Base-by-base conservation (phyloP, 2,329 filamentous ascomycete species). In the Aureobasidium sp. region DNA sequence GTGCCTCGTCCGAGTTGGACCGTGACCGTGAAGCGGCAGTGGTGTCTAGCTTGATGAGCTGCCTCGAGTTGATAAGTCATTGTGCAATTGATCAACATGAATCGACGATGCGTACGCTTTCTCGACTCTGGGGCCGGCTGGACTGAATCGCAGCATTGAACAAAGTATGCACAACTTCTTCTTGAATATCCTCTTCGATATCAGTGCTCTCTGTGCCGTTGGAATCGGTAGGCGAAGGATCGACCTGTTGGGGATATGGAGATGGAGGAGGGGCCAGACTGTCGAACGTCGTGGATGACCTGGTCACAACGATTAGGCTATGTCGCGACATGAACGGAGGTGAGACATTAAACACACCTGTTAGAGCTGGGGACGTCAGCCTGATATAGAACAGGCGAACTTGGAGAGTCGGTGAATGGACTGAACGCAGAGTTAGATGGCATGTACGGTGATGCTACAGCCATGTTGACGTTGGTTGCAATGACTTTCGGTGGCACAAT, bases 131-230 rank as follows among this genome's bases (percentile, higher is more conserved):
- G 10, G 70, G 69, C 62, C 70, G 72, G 25, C 63, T 67, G 54
- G 71, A 68, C 51, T 31, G 29, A 10, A 13, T 25, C 29, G 25
- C 43, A 43, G 23, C 10, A n/a, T 15, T 21, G 27, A 11, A 5
- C 7, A 21, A 2, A 17, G 11, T n/a, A 29, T 57, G 2, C 13
- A 13, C 40, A 21, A 46, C 75, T 76, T 78, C 65, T 85, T 73
- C 86, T 64, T 89, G 86, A 43, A 81, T 81, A 64, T 91, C 88
- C 65, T 93, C 89, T 64, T 94, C 90, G 58, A 94, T 91, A 70
- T 94, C 90, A 11, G 90, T 93, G 40, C 83, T 86, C 68, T 87
- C 88, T 25, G 90, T 94, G 62, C 89, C 88, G 70, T 89, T 92
- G 40, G 90, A 94, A 54, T 90, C 91, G 25, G 93, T 89, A 8